A percentile compares a stretch with the other conserved stretches of the same genome.
These are phyloP conservation scores for Cladosporium colombiae DNA, from an alignment of 2,329 filamentous ascomycete genomes.

Conservation along the genomic window DNA sequence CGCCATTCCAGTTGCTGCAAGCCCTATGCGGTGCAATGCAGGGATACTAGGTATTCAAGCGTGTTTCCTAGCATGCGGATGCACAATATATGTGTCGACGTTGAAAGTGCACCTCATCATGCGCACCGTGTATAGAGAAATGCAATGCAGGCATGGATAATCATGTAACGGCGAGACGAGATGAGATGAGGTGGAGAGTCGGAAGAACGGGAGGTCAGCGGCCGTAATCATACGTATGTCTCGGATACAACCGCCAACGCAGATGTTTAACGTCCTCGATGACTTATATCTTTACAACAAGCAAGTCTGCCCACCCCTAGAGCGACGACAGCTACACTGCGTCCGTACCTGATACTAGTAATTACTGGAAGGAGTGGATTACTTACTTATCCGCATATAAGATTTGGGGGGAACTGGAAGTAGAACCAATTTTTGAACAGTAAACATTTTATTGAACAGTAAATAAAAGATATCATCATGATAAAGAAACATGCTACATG, in stretches of 20 bases:
- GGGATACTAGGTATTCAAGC: not conserved
- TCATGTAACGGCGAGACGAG: slow-evolving; percentile 2
- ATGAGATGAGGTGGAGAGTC: slow-evolving; percentile 8
- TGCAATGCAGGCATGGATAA: slow-evolving; percentile 16
- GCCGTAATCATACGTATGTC: slow-evolving; percentile 4
- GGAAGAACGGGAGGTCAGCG: slow-evolving; percentile 6
- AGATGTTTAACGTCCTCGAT: not conserved
- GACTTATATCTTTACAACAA: not conserved
- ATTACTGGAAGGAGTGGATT: not conserved
- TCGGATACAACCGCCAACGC: slow-evolving; percentile 7
- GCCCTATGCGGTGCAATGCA: not conserved
- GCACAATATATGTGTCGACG: slow-evolving; percentile 5
- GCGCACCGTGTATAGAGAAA: not conserved
- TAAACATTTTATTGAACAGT: not conserved
- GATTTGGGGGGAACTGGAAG: not conserved
- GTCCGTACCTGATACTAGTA: not conserved
- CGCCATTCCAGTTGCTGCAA: not conserved
- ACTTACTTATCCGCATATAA: not conserved
- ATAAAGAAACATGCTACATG: slow-evolving; percentile 7
- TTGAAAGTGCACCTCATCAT: slow-evolving; percentile 7
- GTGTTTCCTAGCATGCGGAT: not conserved
- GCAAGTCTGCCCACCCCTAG: not conserved
- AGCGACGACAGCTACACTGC: not conserved
- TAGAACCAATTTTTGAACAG: not conserved
- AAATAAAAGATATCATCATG: slow-evolving; percentile 8